Percentiles rank a stretch among this genome's conserved stretches.
phyloP scores from a whole-genome alignment of 2,329 filamentous ascomycete species.

The Phialophora chinensis region DNA sequence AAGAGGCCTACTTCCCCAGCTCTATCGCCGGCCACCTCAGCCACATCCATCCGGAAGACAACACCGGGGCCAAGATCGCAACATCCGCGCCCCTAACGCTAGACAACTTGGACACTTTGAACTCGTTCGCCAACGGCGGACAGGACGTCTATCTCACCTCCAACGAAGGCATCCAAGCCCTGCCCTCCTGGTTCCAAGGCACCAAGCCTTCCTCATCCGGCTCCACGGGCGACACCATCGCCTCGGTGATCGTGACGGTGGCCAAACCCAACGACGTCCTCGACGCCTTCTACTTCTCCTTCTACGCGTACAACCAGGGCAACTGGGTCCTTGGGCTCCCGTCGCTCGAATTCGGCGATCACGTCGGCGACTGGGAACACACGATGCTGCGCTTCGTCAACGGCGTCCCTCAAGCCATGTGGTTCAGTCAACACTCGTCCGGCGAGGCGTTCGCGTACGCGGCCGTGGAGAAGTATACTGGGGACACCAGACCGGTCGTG shows the following conservation, averaged over 20 bases:
- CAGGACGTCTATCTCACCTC: constrained; percentile 58
- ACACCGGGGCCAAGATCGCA: constrained; percentile 47
- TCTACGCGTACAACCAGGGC: constrained; percentile 56
- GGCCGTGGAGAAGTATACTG: constrained; percentile 54
- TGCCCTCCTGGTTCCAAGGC: constrained; percentile 59
- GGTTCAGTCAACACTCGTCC: constrained; percentile 67
- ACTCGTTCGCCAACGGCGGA: constrained; percentile 53
- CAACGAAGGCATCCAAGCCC: constrained; percentile 53
- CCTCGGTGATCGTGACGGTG: constrained; percentile 62
- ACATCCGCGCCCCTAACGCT: constrained; percentile 52
- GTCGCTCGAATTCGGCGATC: constrained; percentile 60
- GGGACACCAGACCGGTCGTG: constrained; percentile 63
- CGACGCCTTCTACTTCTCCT: constrained; percentile 70
- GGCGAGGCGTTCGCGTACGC: constrained; percentile 68
- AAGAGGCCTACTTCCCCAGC: constrained; percentile 58
- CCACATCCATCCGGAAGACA: constrained; percentile 55
- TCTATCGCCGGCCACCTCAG: constrained; percentile 55
- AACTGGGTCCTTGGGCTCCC: constrained; percentile 49
- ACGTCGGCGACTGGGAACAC: constrained; percentile 66
- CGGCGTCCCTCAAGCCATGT: constrained; percentile 61
- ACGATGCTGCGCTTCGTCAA: constrained; percentile 63
- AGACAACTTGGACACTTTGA: constrained; percentile 56
- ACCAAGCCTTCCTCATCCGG: constrained; percentile 59
- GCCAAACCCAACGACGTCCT: constrained; percentile 60
- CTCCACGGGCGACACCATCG: constrained; percentile 54